Evolutionary conservation across 192 early-diverging fungal genomes (phyloP).

Genomic region (Coemansia sp.): DNA sequence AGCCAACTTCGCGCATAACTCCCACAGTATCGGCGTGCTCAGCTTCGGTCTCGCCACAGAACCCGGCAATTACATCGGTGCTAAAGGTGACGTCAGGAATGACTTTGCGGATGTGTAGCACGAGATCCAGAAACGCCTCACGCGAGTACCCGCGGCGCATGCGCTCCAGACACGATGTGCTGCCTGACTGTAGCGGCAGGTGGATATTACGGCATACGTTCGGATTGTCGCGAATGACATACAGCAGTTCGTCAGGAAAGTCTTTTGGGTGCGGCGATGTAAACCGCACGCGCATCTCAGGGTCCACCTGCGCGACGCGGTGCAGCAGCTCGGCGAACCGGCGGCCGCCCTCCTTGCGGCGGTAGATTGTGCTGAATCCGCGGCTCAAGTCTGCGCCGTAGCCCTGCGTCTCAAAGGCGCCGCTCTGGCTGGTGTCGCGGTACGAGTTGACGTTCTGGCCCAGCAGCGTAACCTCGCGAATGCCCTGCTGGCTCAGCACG

Average conservation of each 20-base stretch:
- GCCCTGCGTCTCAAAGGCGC: slow-evolving; percentile 43
- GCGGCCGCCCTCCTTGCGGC: slow-evolving; percentile 69
- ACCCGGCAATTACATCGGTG: slow-evolving; percentile 74
- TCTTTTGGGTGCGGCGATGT: slow-evolving; percentile 82
- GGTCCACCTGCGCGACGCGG: slow-evolving; percentile 63
- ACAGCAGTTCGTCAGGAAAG: slow-evolving; percentile 70
- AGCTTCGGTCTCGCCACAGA: slow-evolving; percentile 74
- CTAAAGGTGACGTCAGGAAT: slow-evolving; percentile 75
- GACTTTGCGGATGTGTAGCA: slow-evolving; percentile 60
- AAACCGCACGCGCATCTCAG: slow-evolving; percentile 77
- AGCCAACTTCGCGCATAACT: slow-evolving; percentile 65
- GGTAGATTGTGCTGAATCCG: slow-evolving; percentile 78
- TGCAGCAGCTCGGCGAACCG: slow-evolving; percentile 75
- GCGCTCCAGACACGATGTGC: slow-evolving; percentile 61
- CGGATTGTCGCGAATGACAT: slow-evolving; percentile 65
- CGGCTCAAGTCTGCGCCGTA: slow-evolving; percentile 54
- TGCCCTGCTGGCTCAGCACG: slow-evolving; percentile 63
- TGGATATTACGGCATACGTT: slow-evolving; percentile 76
- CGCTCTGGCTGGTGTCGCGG: slow-evolving; percentile 64
- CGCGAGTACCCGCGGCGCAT: slow-evolving; percentile 77
- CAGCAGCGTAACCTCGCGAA: slow-evolving; percentile 66
- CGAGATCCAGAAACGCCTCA: slow-evolving; percentile 69
- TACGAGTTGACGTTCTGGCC: slow-evolving; percentile 84
- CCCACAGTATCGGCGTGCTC: slow-evolving; percentile 70
- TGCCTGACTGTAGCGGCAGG: slow-evolving; percentile 73